Evolutionary conservation across 2,329 filamentous ascomycete genomes (phyloP).

Genomic region (Fusarium denticulatum): DNA sequence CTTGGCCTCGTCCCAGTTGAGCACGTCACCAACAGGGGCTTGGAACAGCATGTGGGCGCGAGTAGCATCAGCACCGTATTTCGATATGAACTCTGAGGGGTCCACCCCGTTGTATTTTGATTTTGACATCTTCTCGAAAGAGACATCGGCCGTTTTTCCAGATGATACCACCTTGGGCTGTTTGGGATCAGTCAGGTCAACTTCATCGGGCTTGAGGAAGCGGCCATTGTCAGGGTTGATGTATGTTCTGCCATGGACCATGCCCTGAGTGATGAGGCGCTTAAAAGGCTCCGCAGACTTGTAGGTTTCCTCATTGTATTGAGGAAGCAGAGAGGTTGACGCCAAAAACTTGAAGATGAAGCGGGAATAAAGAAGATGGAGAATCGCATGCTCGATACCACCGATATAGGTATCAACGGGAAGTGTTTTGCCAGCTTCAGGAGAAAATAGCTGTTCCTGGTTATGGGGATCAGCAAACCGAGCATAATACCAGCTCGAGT

Average conservation of each 20-base stretch:
- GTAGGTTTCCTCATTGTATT: conserved; percentile 46
- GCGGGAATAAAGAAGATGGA: conserved; percentile 87
- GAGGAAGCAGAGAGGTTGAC: conserved; percentile 60
- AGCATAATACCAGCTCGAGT: conserved; percentile 94
- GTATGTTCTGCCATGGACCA: conserved; percentile 91
- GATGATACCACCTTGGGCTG: conserved; percentile 71
- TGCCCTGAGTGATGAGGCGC: conserved; percentile 86
- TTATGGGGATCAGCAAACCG: conserved; percentile 81
- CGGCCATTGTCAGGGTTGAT: conserved; percentile 77
- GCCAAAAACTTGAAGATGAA: conserved; percentile 91
- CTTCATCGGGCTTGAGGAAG: conserved; percentile 80
- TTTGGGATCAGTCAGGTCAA: conserved; percentile 68
- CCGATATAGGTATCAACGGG: conserved; percentile 91
- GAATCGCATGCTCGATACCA: conserved; percentile 89
- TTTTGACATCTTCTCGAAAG: conserved; percentile 94
- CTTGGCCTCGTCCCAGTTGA: conserved; percentile 88
- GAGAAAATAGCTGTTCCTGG: conserved; percentile 66
- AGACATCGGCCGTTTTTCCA: conserved; percentile 66
- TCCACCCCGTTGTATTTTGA: conserved; percentile 94
- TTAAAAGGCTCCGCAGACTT: conserved; percentile 77
- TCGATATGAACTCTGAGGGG: conserved; percentile 75
- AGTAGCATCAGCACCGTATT: conserved; percentile 84
- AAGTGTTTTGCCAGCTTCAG: conserved; percentile 66
- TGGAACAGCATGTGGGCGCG: conserved; percentile 90
- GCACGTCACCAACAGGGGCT: conserved; percentile 82